phyloP scores from a whole-genome alignment of 163 green algal genomes.

The Volvox carteri region DNA sequence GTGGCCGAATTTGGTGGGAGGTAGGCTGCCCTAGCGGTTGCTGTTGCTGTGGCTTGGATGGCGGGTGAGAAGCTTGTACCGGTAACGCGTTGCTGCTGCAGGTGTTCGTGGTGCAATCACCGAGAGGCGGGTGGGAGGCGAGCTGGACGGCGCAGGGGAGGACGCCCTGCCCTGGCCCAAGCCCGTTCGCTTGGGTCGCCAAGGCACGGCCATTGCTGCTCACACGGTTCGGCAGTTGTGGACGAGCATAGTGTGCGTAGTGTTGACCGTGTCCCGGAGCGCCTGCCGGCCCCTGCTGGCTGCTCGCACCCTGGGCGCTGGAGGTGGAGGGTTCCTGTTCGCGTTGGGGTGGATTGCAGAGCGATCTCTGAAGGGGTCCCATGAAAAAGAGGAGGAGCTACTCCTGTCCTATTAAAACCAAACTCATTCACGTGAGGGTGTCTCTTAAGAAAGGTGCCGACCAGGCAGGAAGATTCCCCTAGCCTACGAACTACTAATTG shows the following conservation, averaged over 20 bases:
- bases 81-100: background rate
- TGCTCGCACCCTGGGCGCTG: slow-evolving; percentile 15
- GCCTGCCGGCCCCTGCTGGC: slow-evolving; percentile 1
- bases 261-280: background rate
- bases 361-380: too few species aligned
- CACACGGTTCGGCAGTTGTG: background rate
- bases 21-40: background rate
- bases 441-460: too few species aligned
- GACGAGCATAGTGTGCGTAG: background rate
- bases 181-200: background rate
- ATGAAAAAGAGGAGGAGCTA: too few species aligned
- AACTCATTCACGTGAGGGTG: too few species aligned
- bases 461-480: too few species aligned
- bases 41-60: slow-evolving; percentile 39
- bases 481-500: too few species aligned
- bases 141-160: background rate
- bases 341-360: background rate
- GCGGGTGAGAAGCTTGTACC: background rate
- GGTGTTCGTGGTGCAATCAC: background rate
- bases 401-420: too few species aligned
- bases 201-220: background rate
- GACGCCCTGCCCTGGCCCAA: background rate
- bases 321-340: slow-evolving; percentile 36
- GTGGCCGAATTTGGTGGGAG: background rate
- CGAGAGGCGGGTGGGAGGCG: background rate